Conservation (phyloP, 2,329 filamentous ascomycete species). For the Magnaporthiopsis incrustans region DNA sequence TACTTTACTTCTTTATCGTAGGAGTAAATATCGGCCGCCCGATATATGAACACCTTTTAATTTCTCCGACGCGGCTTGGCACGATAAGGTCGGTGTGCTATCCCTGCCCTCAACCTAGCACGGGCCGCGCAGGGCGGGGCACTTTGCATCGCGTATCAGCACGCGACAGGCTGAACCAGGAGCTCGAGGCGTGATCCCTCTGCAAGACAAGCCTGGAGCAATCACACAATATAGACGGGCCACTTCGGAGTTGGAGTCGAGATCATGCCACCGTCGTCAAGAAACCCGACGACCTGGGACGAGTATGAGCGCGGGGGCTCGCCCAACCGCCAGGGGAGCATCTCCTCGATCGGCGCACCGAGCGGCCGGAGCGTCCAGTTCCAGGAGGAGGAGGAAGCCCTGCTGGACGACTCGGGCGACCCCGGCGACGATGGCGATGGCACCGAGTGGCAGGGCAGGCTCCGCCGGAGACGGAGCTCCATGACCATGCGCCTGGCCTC, state of each 20-base stretch:
- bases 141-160: too few species aligned
- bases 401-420: constrained; percentile 29
- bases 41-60: too few species aligned
- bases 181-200: not conserved
- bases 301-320: constrained; percentile 35
- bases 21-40: too few species aligned
- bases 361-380: constrained; percentile 30
- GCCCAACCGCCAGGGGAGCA: constrained; percentile 30
- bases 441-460: constrained; percentile 7
- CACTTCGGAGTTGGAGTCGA: too few species aligned
- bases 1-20: too few species aligned
- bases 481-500: constrained; percentile 47
- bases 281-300: constrained; percentile 36
- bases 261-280: not conserved
- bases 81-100: too few species aligned
- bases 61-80: too few species aligned
- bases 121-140: too few species aligned
- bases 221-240: too few species aligned
- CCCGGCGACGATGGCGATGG: constrained; percentile 18
- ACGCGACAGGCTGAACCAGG: not conserved
- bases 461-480: constrained; percentile 32
- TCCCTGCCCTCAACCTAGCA: too few species aligned
- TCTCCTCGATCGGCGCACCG: constrained; percentile 23
- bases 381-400: constrained; percentile 32
- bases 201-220: too few species aligned